Percentiles rank a stretch among this genome's conserved stretches.
Evolutionary conservation across 768 basidiomycete genomes (phyloP).

Genomic region (Tylopilus subfusipes): DNA sequence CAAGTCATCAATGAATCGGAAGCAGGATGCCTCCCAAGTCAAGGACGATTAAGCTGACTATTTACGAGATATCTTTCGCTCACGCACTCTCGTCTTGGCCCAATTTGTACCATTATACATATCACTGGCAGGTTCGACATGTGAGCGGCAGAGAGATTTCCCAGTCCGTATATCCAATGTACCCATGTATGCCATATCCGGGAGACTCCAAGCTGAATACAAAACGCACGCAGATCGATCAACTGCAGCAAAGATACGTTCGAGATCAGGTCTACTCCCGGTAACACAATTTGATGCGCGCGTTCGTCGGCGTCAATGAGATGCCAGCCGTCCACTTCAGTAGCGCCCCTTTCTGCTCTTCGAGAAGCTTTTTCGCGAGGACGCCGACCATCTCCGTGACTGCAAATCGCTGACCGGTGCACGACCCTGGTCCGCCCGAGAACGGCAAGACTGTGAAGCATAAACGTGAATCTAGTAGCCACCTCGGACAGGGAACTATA

Average conservation of each 20-base stretch:
- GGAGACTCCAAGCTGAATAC: too few species aligned
- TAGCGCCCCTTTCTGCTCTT: conserved; percentile 33
- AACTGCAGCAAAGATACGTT: not conserved
- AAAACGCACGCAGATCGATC: too few species aligned
- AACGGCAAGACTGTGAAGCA: conserved; percentile 40
- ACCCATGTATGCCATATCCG: not conserved
- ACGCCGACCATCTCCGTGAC: conserved; percentile 40
- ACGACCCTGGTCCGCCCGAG: conserved; percentile 42
- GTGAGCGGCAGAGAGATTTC: not conserved
- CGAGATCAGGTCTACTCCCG: not conserved
- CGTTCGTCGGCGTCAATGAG: conserved; percentile 34
- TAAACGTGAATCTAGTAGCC: not conserved
- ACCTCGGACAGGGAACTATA: not conserved
- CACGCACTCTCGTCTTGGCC: not conserved
- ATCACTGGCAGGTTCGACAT: too few species aligned
- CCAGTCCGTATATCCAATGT: not conserved
- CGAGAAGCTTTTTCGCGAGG: conserved; percentile 34
- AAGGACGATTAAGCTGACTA: conserved; percentile 1
- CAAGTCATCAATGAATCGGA: conserved; percentile 14
- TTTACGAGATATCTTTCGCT: not conserved
- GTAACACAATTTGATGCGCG: conserved; percentile 22
- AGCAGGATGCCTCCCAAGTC: not conserved
- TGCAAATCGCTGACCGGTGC: conserved; percentile 50
- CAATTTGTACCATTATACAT: not conserved
- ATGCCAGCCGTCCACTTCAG: conserved; percentile 37